Percentiles rank a stretch among this genome's conserved stretches.
These are phyloP conservation scores for Colletotrichum tofieldiae DNA, from an alignment of 2,329 filamentous ascomycete species.

Conservation along the genomic window DNA sequence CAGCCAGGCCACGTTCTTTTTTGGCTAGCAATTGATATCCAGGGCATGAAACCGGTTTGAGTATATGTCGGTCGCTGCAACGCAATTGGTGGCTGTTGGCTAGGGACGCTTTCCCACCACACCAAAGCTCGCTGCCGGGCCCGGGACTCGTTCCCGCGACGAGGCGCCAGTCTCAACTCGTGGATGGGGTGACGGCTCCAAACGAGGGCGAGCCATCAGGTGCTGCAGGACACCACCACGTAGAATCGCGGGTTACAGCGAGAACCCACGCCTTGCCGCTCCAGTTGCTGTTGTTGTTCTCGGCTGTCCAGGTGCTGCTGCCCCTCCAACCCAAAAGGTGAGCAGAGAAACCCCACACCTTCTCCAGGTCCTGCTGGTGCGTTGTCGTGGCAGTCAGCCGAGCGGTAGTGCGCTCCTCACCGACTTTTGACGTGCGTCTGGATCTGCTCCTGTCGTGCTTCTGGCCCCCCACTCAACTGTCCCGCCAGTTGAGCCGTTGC, in stretches of 20 bases:
- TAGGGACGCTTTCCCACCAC: neutral
- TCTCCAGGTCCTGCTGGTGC: constrained; percentile 10
- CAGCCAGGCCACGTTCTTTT: neutral
- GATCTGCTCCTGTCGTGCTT: neutral
- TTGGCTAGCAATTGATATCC: neutral
- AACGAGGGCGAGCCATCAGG: constrained; percentile 11
- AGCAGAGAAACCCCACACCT: neutral
- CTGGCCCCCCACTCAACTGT: neutral
- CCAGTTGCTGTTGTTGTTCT: neutral
- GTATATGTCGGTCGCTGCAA: neutral
- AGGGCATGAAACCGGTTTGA: neutral
- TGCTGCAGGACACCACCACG: constrained; percentile 14
- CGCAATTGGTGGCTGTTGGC: constrained; percentile 10
- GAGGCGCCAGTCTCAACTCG: neutral
- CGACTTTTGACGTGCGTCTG: constrained; percentile 40
- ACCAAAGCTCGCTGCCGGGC: neutral
- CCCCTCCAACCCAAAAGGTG: constrained; percentile 5
- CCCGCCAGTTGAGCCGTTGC: neutral
- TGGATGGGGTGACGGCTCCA: neutral
- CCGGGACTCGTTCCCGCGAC: constrained; percentile 13
- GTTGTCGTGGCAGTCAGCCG: constrained; percentile 40
- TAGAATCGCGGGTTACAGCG: neutral
- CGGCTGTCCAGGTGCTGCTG: neutral
- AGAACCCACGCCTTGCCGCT: constrained; percentile 2
- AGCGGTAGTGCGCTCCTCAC: constrained; percentile 36